Base-by-base conservation (phyloP, 139 green algal species). In the Chlorella vulgaris region DNA sequence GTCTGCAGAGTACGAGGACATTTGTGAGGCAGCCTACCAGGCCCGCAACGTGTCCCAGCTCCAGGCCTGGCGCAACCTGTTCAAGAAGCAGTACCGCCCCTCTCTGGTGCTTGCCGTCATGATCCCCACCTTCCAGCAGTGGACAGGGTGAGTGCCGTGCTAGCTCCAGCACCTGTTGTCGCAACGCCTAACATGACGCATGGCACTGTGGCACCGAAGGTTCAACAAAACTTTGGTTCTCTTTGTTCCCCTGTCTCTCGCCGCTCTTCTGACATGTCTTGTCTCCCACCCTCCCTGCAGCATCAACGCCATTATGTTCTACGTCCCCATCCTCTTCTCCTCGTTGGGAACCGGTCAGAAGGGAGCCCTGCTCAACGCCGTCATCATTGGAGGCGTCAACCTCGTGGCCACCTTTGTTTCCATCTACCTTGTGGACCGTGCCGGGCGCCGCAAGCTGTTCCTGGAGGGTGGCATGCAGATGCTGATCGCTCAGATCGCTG, bases 381-480 rank as follows among this genome's bases (percentile, higher is more conserved):
- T 92, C 7, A 93, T 93, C 74, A 88, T 91, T 26, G 87, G 86
- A 21, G 43, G 67, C 38, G 50, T 69, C 24, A 93, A 92, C 68
- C 76, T 93, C 29, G 29, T 89, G 0, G 69, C 88, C 26, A 94
- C 90, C 10, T 76, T 91, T 26, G 88, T 94, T 2, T 81, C 88
- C 19, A 87, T 95, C 43, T 81, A 84, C 21, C 55, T 81, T 26
- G 92, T 94, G 6, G 91, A 94, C 77, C 65, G 69, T 13, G 43
- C 87, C 2, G 88, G 91, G 31, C 80, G 90, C 36, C 67, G 66
- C 38, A 51, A 76, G 26, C 80, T 95, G 39, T 91, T 95, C 65
- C 79, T 95, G 26, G 74, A 88, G 70, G 91, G 86, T 4, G 91
- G 91, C 42, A 61, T n/a, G 55, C 55, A 92, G 83, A 94, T 94